Base-by-base conservation (phyloP, 306 rosid genomes). In the Astragalus membranaceus region DNA sequence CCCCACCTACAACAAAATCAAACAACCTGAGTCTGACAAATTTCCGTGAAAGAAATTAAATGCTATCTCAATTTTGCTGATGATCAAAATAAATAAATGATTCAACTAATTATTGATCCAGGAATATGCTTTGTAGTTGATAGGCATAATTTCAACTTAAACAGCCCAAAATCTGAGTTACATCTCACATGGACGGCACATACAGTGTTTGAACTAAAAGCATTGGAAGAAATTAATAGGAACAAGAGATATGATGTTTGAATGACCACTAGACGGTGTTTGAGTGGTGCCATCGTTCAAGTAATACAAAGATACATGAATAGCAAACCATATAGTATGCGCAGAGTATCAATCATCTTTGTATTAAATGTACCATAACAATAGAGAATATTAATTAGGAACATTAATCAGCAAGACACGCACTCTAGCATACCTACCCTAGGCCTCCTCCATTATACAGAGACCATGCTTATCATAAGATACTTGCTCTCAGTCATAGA, bases 1-100 rank as follows among this genome's bases (percentile, higher is more conserved):
- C 97, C 75, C 91, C 96, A 26, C 97, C 97, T 95, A 81, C 86
- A 71, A 80, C 29, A 61, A 71, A 70, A 42, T 63, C 47, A 59
- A 73, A 74, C 39, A 41, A 62, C 35, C 14, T 26, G 32, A 30
- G 65, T 61, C 30, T 35, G 23, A 39, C 11, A 64, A 66, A 64
- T 42, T 11, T n/a, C 5, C 7, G 5, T 51, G 50, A 58, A 44
- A 67, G 13, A 67, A 29, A 15, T 13, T 36, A 35, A 43, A 5
- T 5, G 26, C 0, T 11, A 74, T 23, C 61, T 56, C 11, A 53
- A 48, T 20, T 53, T 67, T 37, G 65, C 36, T 15, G 17, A 42
- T 6, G 10, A 43, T 64, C 35, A 35, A 55, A 73, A 53, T 52
- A 39, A 48, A 30, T 7, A 42, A 36, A 20, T 30, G 48, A 42